These are phyloP conservation scores for Pontederia paniculata DNA, from an alignment of 176 grass and related monocot genomes.

Conservation along the genomic window DNA sequence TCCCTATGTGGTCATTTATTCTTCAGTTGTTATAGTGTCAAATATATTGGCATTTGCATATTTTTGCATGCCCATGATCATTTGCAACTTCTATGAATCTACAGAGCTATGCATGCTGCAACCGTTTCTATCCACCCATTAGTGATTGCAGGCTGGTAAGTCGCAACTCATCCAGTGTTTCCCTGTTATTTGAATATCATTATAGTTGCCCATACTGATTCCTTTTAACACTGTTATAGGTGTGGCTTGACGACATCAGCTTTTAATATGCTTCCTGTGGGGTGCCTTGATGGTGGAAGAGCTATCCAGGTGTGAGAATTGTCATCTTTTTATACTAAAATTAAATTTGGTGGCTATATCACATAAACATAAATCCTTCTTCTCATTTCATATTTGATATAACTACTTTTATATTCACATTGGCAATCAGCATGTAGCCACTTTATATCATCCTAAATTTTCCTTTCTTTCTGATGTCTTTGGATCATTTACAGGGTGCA, in stretches of 20 bases:
- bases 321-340: not conserved
- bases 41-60: no score
- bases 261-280: constrained; percentile 98
- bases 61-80: not conserved
- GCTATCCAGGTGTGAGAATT: constrained; percentile 54
- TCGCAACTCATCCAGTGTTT: constrained; percentile 3
- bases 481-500: constrained; percentile 40
- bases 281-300: constrained; percentile 96
- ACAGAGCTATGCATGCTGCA: constrained; percentile 86
- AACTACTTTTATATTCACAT: no score
- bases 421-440: no score
- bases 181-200: not conserved
- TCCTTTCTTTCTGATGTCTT: no score
- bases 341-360: no score
- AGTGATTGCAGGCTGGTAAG: constrained; percentile 96
- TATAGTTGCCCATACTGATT: constrained; percentile 4
- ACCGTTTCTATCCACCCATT: constrained; percentile 90
- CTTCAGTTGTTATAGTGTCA: no score
- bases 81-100: constrained; percentile 18
- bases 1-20: no score
- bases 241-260: constrained; percentile 94
- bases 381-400: constrained; percentile 4
- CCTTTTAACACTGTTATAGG: constrained; percentile 22
- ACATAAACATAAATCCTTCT: no score
- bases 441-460: no score